Conservation (phyloP, 164 flowering plant species). For the Piper betle region DNA sequence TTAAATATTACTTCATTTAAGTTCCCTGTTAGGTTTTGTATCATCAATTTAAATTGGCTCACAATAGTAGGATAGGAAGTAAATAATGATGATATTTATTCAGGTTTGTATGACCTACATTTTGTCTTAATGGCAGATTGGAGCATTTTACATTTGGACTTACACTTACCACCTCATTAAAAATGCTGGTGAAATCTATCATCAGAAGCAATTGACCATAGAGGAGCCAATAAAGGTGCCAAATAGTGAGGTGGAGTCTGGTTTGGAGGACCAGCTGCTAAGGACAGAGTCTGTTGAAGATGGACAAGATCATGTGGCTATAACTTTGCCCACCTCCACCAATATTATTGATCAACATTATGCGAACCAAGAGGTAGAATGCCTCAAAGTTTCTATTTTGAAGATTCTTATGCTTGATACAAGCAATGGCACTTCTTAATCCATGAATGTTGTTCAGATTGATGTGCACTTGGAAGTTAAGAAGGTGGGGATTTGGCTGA, state of each 20-base stretch:
- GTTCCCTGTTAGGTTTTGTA: too few relatives aligned
- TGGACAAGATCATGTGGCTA: background rate
- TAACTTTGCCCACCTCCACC: background rate
- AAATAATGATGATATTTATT: too few relatives aligned
- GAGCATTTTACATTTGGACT: conserved; percentile 89
- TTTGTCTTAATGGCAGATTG: conserved; percentile 40
- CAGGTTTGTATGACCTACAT: background rate
- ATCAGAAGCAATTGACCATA: conserved; percentile 13
- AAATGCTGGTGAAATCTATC: conserved; percentile 23
- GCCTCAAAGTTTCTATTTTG: too few relatives aligned
- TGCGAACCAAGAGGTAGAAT: conserved; percentile 5
- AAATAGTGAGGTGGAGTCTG: conserved; percentile 38
- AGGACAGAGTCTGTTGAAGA: background rate
- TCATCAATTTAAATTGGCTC: too few relatives aligned
- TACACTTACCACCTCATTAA: conserved; percentile 54
- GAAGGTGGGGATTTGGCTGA: conserved; percentile 17
- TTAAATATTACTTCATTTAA: too few relatives aligned
- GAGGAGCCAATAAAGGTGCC: conserved; percentile 20
- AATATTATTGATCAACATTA: background rate
- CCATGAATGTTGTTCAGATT: conserved; percentile 8
- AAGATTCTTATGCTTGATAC: too few relatives aligned
- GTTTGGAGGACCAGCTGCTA: conserved; percentile 38
- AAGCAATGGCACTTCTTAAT: too few relatives aligned
- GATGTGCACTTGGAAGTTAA: background rate
- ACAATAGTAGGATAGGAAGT: too few relatives aligned